phyloP scores from a whole-genome alignment of 2,329 filamentous ascomycete genomes.

The Samsoniella hepiali region DNA sequence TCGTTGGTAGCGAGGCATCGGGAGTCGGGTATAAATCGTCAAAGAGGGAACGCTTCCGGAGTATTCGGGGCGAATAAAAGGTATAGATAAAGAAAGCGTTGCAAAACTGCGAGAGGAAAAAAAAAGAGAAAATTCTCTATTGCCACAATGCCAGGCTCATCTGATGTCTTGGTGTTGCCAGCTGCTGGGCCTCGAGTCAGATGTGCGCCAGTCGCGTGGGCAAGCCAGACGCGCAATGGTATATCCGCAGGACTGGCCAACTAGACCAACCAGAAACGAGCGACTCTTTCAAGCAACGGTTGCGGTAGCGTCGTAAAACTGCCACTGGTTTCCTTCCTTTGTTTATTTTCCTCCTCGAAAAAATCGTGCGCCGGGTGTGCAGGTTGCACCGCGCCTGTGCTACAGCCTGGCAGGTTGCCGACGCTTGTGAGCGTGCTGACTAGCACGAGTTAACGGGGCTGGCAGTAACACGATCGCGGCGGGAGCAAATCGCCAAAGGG shows the following conservation, averaged over 20 bases:
- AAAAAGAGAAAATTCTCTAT: not conserved
- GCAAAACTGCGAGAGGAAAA: not conserved
- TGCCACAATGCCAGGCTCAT: not conserved
- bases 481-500: not conserved
- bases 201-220: not conserved
- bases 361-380: not conserved
- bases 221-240: not conserved
- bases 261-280: not conserved
- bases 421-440: not conserved
- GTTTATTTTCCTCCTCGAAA: not conserved
- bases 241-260: not conserved
- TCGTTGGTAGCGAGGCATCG: slow-evolving; percentile 16
- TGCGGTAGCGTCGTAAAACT: not conserved
- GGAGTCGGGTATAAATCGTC: not conserved
- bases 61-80: not conserved
- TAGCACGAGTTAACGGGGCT: not conserved
- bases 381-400: slow-evolving; percentile 10
- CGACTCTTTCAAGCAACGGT: not conserved
- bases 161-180: not conserved
- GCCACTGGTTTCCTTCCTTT: not conserved
- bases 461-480: not conserved
- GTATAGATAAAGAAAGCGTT: not conserved
- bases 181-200: slow-evolving; percentile 6
- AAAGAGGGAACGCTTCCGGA: not conserved
- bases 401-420: not conserved